These are phyloP conservation scores for Boletus insuetus DNA, from an alignment of 768 basidiomycete species.

Conservation along the genomic window DNA sequence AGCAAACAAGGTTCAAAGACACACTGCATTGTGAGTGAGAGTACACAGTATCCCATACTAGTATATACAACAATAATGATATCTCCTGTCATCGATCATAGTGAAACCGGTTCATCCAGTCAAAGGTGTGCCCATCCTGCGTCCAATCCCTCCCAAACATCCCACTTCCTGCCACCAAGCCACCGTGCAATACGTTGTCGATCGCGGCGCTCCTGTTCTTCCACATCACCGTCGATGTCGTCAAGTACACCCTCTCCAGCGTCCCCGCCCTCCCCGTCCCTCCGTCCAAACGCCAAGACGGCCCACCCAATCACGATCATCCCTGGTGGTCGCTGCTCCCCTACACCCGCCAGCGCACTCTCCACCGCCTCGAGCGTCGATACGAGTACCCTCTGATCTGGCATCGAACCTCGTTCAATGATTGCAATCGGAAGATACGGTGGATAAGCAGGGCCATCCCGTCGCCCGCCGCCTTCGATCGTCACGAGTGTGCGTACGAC, in stretches of 20 bases:
- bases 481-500: constrained; percentile 61
- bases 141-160: constrained; percentile 61
- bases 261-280: constrained; percentile 41
- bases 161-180: constrained; percentile 59
- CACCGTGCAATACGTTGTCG: constrained; percentile 50
- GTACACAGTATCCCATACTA: no score
- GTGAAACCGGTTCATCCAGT: neutral
- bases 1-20: no score
- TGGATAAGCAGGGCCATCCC: constrained; percentile 66
- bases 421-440: constrained; percentile 80
- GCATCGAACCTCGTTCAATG: constrained; percentile 91
- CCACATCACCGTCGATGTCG: constrained; percentile 38
- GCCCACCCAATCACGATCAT: constrained; percentile 97
- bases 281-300: constrained; percentile 57
- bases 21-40: no score
- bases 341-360: constrained; percentile 65
- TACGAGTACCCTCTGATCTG: constrained; percentile 82
- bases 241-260: constrained; percentile 71
- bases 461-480: constrained; percentile 36
- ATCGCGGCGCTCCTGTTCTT: constrained; percentile 22
- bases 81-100: neutral
- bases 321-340: constrained; percentile 90
- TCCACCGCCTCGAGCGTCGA: constrained; percentile 76
- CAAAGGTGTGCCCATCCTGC: constrained; percentile 37
- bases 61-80: no score